phyloP scores from a whole-genome alignment of 2,329 filamentous ascomycete genomes.

The Fusarium begoniae region DNA sequence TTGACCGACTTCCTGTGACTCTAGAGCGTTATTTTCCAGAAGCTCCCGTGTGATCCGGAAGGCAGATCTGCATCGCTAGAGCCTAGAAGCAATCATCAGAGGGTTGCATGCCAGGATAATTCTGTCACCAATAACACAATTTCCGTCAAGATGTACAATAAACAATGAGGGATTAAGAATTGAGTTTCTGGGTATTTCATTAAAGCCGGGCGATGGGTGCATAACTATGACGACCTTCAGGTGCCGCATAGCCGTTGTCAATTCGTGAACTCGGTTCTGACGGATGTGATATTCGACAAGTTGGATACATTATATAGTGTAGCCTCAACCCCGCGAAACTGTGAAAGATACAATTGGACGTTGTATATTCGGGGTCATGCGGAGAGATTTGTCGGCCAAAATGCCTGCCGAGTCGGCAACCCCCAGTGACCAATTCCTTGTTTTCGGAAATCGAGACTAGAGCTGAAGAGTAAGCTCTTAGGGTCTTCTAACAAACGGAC shows the following conservation, averaged over 20 bases:
- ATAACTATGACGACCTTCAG: conserved; percentile 5
- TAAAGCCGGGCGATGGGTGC: not conserved
- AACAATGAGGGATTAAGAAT: conserved; percentile 4
- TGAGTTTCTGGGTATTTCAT: not conserved
- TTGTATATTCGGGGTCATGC: not conserved
- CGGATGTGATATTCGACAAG: conserved; percentile 3
- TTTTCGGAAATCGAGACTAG: not conserved
- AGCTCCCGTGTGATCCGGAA: not conserved
- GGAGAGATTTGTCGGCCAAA: not conserved
- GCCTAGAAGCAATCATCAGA: not conserved
- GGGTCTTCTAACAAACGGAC: not conserved
- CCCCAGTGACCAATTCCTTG: not conserved
- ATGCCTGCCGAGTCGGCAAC: not conserved
- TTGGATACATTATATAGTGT: conserved; percentile 1
- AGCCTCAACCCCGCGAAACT: not conserved
- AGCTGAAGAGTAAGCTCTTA: not conserved
- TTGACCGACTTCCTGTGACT: not conserved
- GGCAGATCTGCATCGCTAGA: not conserved
- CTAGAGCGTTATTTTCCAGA: not conserved
- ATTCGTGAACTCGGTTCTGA: conserved; percentile 14
- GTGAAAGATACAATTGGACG: not conserved
- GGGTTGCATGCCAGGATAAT: not conserved
- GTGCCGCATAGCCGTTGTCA: not conserved
- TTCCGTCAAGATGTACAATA: not conserved
- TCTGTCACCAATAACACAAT: not conserved